These are phyloP conservation scores for Tuber melanosporum DNA, from an alignment of 495 filamentous ascomycete genomes.

Conservation along the genomic window DNA sequence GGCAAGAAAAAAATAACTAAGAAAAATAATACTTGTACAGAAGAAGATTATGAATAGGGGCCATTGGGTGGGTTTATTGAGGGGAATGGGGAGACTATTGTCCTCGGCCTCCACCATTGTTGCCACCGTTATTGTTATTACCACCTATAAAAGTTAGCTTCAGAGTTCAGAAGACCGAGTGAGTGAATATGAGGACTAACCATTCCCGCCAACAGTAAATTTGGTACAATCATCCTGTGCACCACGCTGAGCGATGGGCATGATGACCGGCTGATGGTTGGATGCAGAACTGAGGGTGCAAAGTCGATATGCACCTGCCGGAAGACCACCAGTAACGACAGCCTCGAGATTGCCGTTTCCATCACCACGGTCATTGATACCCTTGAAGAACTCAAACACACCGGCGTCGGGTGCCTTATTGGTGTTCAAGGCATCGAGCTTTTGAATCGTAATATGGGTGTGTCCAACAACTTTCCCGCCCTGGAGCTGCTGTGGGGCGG, in stretches of 20 bases:
- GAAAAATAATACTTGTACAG: conserved; percentile 3
- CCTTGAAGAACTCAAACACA: conserved; percentile 66
- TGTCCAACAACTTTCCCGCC: conserved; percentile 57
- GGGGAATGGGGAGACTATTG: not conserved
- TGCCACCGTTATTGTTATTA: conserved; percentile 30
- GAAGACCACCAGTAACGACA: conserved; percentile 55
- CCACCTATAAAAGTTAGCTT: conserved; percentile 24
- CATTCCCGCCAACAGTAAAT: conserved; percentile 48
- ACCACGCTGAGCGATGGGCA: conserved; percentile 69
- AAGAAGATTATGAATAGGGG: not conserved
- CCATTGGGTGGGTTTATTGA: not conserved
- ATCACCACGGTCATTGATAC: conserved; percentile 64
- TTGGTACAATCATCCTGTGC: conserved; percentile 64
- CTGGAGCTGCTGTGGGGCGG: conserved; percentile 56
- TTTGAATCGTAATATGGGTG: conserved; percentile 64
- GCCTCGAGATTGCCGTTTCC: conserved; percentile 55
- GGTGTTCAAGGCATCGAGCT: conserved; percentile 50
- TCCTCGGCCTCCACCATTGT: conserved; percentile 19
- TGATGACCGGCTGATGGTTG: conserved; percentile 69
- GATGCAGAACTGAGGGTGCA: conserved; percentile 61
- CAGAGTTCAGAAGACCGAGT: not conserved
- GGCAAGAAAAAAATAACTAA: not conserved
- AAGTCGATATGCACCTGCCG: conserved; percentile 58
- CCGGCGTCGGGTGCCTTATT: conserved; percentile 50
- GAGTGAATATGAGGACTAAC: conserved; percentile 39